Conservation (phyloP, 177 flowering plant species). For the Tripterygium wilfordii region DNA sequence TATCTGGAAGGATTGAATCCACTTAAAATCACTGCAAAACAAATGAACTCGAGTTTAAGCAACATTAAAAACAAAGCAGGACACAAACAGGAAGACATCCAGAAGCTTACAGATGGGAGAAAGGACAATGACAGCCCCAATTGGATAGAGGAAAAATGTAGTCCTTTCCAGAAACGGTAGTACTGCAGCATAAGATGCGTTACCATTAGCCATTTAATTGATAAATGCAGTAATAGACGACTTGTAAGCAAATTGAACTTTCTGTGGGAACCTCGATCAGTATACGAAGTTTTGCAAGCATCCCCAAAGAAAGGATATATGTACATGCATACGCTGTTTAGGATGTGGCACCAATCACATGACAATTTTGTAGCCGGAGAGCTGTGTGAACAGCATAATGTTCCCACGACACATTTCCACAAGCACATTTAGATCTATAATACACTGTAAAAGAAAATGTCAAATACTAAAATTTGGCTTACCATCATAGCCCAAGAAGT, state of each 20-base stretch:
- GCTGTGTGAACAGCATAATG: no score
- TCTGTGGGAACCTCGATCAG: no score
- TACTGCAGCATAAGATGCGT: slow-evolving; percentile 36
- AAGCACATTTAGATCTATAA: no score
- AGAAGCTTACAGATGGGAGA: slow-evolving; percentile 71
- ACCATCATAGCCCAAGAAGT: slow-evolving; percentile 98
- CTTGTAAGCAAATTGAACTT: no score
- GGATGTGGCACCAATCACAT: no score
- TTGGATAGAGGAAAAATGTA: slow-evolving; percentile 94
- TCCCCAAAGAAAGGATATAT: no score
- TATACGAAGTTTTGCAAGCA: no score
- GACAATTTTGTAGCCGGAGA: no score
- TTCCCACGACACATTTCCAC: no score
- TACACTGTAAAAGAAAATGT: background rate
- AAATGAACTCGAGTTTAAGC: background rate
- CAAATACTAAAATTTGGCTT: slow-evolving; percentile 20
- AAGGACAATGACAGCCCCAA: slow-evolving; percentile 73
- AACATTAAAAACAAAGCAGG: background rate
- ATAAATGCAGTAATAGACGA: no score
- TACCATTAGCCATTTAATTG: background rate
- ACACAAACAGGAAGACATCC: background rate
- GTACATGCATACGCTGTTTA: no score
- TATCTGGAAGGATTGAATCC: slow-evolving; percentile 97
- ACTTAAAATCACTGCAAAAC: slow-evolving; percentile 66
- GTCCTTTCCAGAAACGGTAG: slow-evolving; percentile 93